These are phyloP conservation scores for Notholithocarpus densiflorus DNA, from an alignment of 306 rosid genomes.

Conservation along the genomic window DNA sequence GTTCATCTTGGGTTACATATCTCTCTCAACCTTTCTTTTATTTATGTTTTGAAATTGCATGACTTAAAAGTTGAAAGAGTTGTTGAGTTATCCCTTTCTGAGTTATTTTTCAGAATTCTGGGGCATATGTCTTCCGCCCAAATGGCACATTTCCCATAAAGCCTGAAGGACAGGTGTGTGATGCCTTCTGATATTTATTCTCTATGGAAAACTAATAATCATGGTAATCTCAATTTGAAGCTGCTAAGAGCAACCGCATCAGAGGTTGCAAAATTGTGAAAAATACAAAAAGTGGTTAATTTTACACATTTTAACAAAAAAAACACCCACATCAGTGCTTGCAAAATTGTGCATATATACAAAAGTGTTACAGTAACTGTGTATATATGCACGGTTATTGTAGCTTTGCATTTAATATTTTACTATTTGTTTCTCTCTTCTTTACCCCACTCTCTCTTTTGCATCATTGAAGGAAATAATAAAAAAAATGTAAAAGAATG, in stretches of 20 bases:
- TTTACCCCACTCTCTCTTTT: no score
- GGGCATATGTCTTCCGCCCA: constrained; percentile 61
- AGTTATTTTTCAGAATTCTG: constrained; percentile 36
- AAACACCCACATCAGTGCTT: no score
- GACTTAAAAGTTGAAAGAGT: neutral
- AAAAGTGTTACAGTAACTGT: no score
- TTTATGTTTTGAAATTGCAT: neutral
- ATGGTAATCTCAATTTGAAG: neutral
- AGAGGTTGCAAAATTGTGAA: no score
- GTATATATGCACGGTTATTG: no score
- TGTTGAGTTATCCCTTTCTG: neutral
- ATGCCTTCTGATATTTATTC: constrained; percentile 6
- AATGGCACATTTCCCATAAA: constrained; percentile 45
- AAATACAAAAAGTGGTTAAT: no score
- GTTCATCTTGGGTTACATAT: neutral
- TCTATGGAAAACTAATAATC: neutral
- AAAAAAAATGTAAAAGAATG: no score
- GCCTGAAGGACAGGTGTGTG: constrained; percentile 38
- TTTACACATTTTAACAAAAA: no score
- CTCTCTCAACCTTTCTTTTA: neutral
- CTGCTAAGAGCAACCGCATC: neutral
- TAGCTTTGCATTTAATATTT: no score
- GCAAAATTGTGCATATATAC: no score
- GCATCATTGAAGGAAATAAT: no score
- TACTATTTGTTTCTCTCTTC: no score